Evolutionary conservation across 352 stramenopile species (phyloP), one percentile per base, ranked within the genome.

Genomic region (Pythium pyrilobum): DNA sequence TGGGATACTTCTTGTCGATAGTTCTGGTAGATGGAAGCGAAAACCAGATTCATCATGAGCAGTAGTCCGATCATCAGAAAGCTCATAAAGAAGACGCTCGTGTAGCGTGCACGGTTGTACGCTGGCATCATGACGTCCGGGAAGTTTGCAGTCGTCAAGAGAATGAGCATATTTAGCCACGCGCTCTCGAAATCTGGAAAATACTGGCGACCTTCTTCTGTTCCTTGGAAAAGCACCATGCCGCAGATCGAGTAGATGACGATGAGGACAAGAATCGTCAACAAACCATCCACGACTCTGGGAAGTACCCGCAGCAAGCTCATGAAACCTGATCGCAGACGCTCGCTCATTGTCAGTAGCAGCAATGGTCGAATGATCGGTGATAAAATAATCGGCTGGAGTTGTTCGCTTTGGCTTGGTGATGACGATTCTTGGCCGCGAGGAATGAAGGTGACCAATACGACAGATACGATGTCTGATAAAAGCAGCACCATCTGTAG

Each of bases 61-160:
- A 90, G 66, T 25, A 89, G 66, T 4, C 72, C 74, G 25, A 93
- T 71, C 32, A 77, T 64, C 36, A 93, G 64, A 50, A 85, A 87
- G 18, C 67, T 74, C 29, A 87, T 68, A 43, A 93, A 92, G 62
- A 89, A 85, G 20, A 89, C 44, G 42, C 69, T 77, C 2, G 64
- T 64, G 10, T 59, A 59, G 11, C 81, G 65, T 9, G 64, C 46
- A 21, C 67, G 47, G 3, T 62, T 69, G 59, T 89, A 94, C 3
- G 75, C 70, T 6, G 78, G 74, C 62, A 90, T 82, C 77, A 89
- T 87, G 13, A 94, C 63, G 59, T 94, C 81, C 2, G 83, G 83
- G n/a, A 81, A 91, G 52, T 94, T 94, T 4, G 78, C 79, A 1
- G 83, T 94, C 24, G 83, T 92, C 12, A 89, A 44, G 52, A 91